Evolutionary conservation across 352 stramenopile genomes (phyloP).

Genomic region (Elongisporangium undulatum): DNA sequence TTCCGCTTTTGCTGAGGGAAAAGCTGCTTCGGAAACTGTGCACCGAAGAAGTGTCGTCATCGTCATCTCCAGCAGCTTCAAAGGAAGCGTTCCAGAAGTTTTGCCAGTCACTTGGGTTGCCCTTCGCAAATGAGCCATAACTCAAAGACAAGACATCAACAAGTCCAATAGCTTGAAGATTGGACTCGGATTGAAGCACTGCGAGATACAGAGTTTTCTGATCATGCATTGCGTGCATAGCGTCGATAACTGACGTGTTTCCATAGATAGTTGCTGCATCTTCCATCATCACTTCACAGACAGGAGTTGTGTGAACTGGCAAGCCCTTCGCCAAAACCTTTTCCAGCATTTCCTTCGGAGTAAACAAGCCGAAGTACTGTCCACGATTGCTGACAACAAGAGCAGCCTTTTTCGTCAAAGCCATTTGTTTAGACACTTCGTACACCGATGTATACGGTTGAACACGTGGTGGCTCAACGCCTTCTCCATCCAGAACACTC

Average conservation of each 20-base stretch:
- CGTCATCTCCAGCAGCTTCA: slow-evolving; percentile 63
- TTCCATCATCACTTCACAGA: slow-evolving; percentile 90
- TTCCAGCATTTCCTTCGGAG: slow-evolving; percentile 97
- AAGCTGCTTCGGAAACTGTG: slow-evolving; percentile 81
- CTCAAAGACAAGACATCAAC: slow-evolving; percentile 87
- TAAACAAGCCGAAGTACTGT: slow-evolving; percentile 95
- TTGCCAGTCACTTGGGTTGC: slow-evolving; percentile 82
- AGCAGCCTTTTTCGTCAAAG: slow-evolving; percentile 91
- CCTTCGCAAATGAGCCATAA: slow-evolving; percentile 88
- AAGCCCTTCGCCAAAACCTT: slow-evolving; percentile 92
- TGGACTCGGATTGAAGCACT: slow-evolving; percentile 70
- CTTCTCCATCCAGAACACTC: slow-evolving; percentile 79
- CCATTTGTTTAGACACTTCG: slow-evolving; percentile 93
- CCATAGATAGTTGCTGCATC: slow-evolving; percentile 69
- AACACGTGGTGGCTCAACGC: slow-evolving; percentile 66
- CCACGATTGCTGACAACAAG: slow-evolving; percentile 93
- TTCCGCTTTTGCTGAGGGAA: slow-evolving; percentile 44
- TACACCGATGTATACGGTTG: slow-evolving; percentile 89
- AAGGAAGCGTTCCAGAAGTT: slow-evolving; percentile 90
- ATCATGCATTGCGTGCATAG: slow-evolving; percentile 88
- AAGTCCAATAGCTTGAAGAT: slow-evolving; percentile 63
- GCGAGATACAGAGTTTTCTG: slow-evolving; percentile 83
- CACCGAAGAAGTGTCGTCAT: slow-evolving; percentile 73
- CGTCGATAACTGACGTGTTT: slow-evolving; percentile 72
- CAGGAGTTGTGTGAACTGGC: slow-evolving; percentile 88